Conservation (phyloP, 306 rosid genomes). For the barrel medic (Medicago truncatula) region MtrunA17r5.0-ANR NC_053043.1:5656001-5656500, state of each 20-base stretch:
- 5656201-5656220: too few relatives aligned
- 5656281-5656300: constrained; percentile 48
- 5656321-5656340: constrained; percentile 42
- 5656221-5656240: neutral
- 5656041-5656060: too few relatives aligned
- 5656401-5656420: constrained; percentile 56
- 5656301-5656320: constrained; percentile 36
- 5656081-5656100: too few relatives aligned
- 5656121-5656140: too few relatives aligned
- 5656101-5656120: too few relatives aligned
- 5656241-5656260: neutral
- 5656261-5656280: neutral
- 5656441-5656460: neutral
- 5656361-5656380: constrained; percentile 46
- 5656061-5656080: too few relatives aligned
- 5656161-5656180: too few relatives aligned
- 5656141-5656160: too few relatives aligned
- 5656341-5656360: constrained; percentile 37
- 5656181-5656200: too few relatives aligned
- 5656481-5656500: constrained; percentile 35
- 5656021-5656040: too few relatives aligned
- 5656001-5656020: too few relatives aligned
- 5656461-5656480: constrained; percentile 16
- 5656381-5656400: constrained; percentile 67
- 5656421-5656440: constrained; percentile 58